Percentiles rank a stretch among this genome's conserved stretches.
These are phyloP conservation scores for Davidsoniella virescens DNA, from an alignment of 2,329 filamentous ascomycete species.

Conservation along the genomic window DNA sequence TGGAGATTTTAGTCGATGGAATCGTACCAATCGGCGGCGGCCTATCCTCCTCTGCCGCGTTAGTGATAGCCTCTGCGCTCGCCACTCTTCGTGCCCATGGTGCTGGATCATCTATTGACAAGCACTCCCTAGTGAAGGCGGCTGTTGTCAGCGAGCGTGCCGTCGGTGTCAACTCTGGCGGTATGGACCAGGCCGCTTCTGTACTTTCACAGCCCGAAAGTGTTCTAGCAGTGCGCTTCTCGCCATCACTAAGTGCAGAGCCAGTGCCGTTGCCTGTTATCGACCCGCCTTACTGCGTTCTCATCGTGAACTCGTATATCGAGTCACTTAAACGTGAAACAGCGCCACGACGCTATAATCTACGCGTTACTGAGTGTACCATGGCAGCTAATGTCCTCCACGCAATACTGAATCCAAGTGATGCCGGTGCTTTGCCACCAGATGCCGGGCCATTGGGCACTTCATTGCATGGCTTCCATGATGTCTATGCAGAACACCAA, in stretches of 20 bases:
- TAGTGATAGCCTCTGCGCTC: constrained; percentile 78
- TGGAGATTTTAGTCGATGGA: constrained; percentile 82
- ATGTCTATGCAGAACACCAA: constrained; percentile 52
- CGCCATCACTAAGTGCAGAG: constrained; percentile 56
- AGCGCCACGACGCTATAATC: constrained; percentile 86
- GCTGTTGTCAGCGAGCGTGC: constrained; percentile 88
- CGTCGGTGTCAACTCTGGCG: constrained; percentile 92
- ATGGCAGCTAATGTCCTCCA: constrained; percentile 61
- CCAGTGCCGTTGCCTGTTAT: constrained; percentile 72
- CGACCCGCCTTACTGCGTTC: constrained; percentile 68
- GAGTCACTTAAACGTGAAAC: constrained; percentile 90
- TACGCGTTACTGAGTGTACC: constrained; percentile 89
- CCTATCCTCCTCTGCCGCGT: constrained; percentile 82
- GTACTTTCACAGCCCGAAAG: constrained; percentile 79
- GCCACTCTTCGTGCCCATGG: constrained; percentile 80
- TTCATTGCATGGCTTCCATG: constrained; percentile 74
- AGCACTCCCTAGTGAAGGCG: constrained; percentile 80
- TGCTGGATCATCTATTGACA: constrained; percentile 51
- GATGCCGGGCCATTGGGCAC: constrained; percentile 73
- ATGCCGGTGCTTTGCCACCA: constrained; percentile 45
- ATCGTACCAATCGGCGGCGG: constrained; percentile 85
- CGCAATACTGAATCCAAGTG: constrained; percentile 36
- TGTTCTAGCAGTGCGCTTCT: constrained; percentile 81
- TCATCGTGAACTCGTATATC: constrained; percentile 90
- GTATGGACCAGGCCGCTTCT: constrained; percentile 95